Conservation (phyloP, 208 protist species). For the Trypanosomatidae sp. region DNA sequence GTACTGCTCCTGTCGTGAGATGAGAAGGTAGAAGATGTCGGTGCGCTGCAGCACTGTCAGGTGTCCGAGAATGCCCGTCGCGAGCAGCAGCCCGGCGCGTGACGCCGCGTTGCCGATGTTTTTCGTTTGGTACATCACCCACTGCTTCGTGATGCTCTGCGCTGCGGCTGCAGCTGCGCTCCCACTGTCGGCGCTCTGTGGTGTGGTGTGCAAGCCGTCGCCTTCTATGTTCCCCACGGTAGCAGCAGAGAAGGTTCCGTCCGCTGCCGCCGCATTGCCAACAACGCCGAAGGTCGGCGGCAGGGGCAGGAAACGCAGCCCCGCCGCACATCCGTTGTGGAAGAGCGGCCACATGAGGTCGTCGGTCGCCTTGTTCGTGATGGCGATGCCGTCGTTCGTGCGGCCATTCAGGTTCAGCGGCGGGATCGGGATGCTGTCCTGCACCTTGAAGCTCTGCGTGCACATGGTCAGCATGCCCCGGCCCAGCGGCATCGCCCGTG, state of each 20-base stretch:
- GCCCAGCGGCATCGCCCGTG: constrained; percentile 58
- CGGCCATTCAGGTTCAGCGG: constrained; percentile 63
- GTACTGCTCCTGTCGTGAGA: constrained; percentile 61
- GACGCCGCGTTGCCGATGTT: constrained; percentile 55
- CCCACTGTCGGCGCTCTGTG: no score
- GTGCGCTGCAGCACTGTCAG: constrained; percentile 83
- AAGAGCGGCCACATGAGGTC: constrained; percentile 75
- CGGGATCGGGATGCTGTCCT: constrained; percentile 80
- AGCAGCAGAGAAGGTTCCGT: neutral
- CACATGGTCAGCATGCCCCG: constrained; percentile 86
- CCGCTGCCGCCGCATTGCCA: neutral
- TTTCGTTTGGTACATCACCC: constrained; percentile 87
- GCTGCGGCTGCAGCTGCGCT: constrained; percentile 3
- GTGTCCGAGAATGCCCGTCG: constrained; percentile 76
- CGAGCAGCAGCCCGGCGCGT: constrained; percentile 70
- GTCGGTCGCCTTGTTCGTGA: constrained; percentile 57
- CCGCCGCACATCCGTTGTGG: constrained; percentile 87
- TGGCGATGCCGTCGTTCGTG: constrained; percentile 62
- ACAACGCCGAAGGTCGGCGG: constrained; percentile 8
- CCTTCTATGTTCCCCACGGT: no score
- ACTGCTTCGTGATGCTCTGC: constrained; percentile 69
- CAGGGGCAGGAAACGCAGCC: constrained; percentile 74
- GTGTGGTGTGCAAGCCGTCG: no score
- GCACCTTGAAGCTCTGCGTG: constrained; percentile 75
- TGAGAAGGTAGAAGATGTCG: constrained; percentile 85